Percentiles rank a stretch among this genome's conserved stretches.
phyloP scores from a whole-genome alignment of 768 basidiomycete species.

The Lenzites betulinus region DNA sequence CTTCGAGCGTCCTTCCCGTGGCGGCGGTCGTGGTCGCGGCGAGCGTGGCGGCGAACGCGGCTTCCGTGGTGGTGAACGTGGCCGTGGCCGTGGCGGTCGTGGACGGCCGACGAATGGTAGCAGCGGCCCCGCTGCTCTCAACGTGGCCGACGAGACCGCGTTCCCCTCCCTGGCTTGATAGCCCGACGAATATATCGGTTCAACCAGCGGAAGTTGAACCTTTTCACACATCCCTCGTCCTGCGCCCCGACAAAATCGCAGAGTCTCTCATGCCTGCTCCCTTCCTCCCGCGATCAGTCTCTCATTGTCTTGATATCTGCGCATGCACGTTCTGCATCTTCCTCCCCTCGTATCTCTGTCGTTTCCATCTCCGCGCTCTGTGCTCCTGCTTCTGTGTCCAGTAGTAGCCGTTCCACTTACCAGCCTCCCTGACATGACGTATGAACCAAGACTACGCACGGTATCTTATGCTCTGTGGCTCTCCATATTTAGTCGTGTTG shows the following conservation, averaged over 20 bases:
- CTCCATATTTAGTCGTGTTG: constrained; percentile 28
- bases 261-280: constrained; percentile 21
- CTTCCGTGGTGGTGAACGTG: constrained; percentile 43
- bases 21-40: constrained; percentile 49
- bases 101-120: constrained; percentile 46
- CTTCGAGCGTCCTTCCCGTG: constrained; percentile 81
- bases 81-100: constrained; percentile 43
- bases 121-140: constrained; percentile 44
- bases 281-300: constrained; percentile 3
- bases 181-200: constrained; percentile 8
- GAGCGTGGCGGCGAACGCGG: constrained; percentile 42
- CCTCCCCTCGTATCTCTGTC: constrained; percentile 11
- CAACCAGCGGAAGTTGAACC: constrained; percentile 12
- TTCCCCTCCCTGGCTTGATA: constrained; percentile 83
- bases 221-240: constrained; percentile 8
- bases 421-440: constrained; percentile 18
- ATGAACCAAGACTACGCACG: constrained; percentile 30
- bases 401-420: constrained; percentile 21
- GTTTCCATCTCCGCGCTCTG: constrained; percentile 10
- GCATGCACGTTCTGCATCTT: constrained; percentile 15
- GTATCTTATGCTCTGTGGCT: constrained; percentile 25
- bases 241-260: constrained; percentile 13
- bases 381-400: constrained; percentile 17
- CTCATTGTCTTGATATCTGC: constrained; percentile 21
- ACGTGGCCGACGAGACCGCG: constrained; percentile 81